These are phyloP conservation scores for Candida chilensis DNA, from an alignment of 805 yeast genomes.

Conservation along the genomic window DNA sequence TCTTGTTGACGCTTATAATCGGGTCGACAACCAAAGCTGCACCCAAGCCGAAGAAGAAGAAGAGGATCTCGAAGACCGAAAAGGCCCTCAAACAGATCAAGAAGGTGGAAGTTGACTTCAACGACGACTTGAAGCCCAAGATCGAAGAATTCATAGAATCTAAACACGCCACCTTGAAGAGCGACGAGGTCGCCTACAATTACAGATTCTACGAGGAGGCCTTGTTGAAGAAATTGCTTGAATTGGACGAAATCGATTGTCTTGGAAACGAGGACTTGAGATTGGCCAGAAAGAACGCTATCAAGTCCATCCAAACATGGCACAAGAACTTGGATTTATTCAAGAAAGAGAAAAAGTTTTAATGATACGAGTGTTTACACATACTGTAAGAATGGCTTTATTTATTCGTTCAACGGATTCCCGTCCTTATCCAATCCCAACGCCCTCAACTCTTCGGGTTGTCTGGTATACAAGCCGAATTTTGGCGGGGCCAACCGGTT, in stretches of 20 bases:
- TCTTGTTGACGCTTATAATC: too few species aligned
- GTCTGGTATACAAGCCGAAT: too few species aligned
- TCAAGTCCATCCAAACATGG: slow-evolving; percentile 51
- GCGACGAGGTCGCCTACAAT: slow-evolving; percentile 32
- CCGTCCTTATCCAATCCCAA: too few species aligned
- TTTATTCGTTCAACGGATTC: too few species aligned
- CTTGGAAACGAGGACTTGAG: slow-evolving; percentile 43
- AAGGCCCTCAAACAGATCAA: background rate
- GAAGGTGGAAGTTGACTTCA: background rate
- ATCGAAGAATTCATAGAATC: background rate
- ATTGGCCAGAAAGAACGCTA: slow-evolving; percentile 46
- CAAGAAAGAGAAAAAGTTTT: slow-evolving; percentile 18
- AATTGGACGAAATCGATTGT: slow-evolving; percentile 55
- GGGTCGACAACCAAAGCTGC: too few species aligned
- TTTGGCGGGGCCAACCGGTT: too few species aligned
- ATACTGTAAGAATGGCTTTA: too few species aligned
- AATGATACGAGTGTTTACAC: too few species aligned
- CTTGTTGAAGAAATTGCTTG: slow-evolving; percentile 56
- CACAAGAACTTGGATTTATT: slow-evolving; percentile 46
- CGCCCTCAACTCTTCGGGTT: too few species aligned
- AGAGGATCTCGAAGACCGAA: background rate
- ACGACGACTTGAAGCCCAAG: background rate
- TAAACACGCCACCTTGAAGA: slow-evolving; percentile 7
- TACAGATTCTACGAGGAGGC: slow-evolving; percentile 56
- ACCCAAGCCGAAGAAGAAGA: slow-evolving; percentile 1